Conservation (phyloP, 139 green algal species). For the Chlamydomonas incerta region DNA sequence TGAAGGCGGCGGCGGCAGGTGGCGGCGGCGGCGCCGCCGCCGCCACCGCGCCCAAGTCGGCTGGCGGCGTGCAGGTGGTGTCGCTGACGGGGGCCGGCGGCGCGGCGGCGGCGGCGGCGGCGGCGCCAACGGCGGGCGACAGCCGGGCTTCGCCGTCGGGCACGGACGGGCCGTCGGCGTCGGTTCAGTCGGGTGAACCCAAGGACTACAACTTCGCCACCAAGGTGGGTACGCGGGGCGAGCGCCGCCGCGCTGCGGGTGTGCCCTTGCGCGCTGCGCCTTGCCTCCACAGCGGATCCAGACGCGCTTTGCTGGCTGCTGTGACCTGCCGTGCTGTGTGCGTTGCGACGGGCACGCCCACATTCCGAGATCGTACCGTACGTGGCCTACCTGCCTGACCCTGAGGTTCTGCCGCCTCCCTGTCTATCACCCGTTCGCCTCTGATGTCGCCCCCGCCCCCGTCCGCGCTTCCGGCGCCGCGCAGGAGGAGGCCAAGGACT, state of each 20-base stretch:
- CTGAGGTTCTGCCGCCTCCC: too few relatives aligned
- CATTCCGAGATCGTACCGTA: too few relatives aligned
- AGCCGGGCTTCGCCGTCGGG: constrained; percentile 21
- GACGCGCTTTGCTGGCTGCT: too few relatives aligned
- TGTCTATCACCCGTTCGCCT: too few relatives aligned
- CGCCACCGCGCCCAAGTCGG: neutral
- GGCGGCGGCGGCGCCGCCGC: neutral
- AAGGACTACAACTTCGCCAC: constrained; percentile 25
- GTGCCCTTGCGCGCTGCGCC: too few relatives aligned
- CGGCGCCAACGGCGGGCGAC: neutral
- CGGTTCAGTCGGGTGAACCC: neutral
- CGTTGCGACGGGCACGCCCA: too few relatives aligned
- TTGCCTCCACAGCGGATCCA: too few relatives aligned
- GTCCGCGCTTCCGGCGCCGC: neutral
- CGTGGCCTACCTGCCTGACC: too few relatives aligned
- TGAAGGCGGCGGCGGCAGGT: constrained; percentile 51
- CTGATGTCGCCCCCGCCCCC: too few relatives aligned
- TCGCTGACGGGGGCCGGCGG: neutral
- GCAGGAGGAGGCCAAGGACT: constrained; percentile 88
- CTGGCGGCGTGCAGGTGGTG: constrained; percentile 14
- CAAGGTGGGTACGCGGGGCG: neutral
- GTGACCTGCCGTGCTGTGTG: too few relatives aligned
- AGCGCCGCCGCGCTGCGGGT: too few relatives aligned
- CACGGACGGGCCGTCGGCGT: constrained; percentile 25
- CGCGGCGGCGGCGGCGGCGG: neutral